These are phyloP conservation scores for Colletotrichum cereale DNA, from an alignment of 2,329 filamentous ascomycete genomes.

Conservation along the genomic window DNA sequence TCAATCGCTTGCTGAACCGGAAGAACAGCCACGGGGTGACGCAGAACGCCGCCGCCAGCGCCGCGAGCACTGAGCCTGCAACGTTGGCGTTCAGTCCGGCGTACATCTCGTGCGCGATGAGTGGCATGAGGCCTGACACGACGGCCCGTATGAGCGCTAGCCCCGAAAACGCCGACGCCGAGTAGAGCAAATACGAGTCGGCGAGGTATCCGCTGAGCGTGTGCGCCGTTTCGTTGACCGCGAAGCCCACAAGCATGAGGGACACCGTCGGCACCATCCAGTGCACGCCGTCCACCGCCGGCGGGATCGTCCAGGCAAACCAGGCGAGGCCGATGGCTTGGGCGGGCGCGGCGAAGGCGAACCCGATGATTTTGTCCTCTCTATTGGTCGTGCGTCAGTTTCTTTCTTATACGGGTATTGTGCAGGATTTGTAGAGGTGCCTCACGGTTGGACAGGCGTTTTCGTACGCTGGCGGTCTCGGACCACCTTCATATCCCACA, in stretches of 20 bases:
- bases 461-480: slow-evolving; percentile 39
- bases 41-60: slow-evolving; percentile 42
- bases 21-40: slow-evolving; percentile 42
- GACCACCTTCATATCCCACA: slow-evolving; percentile 52
- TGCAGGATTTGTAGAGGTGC: neutral
- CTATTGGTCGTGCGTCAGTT: slow-evolving; percentile 9
- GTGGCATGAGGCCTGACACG: slow-evolving; percentile 45
- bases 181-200: slow-evolving; percentile 45
- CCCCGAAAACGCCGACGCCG: slow-evolving; percentile 45
- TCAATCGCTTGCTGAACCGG: slow-evolving; percentile 43
- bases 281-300: slow-evolving; percentile 46
- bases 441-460: slow-evolving; percentile 43
- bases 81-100: slow-evolving; percentile 42
- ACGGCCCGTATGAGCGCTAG: slow-evolving; percentile 45
- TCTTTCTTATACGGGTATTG: neutral
- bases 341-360: slow-evolving; percentile 57
- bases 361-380: slow-evolving; percentile 49
- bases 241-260: slow-evolving; percentile 60
- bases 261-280: slow-evolving; percentile 56
- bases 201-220: slow-evolving; percentile 46
- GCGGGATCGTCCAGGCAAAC: slow-evolving; percentile 62
- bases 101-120: slow-evolving; percentile 44
- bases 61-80: slow-evolving; percentile 44
- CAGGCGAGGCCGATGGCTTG: slow-evolving; percentile 58
- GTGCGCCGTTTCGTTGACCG: slow-evolving; percentile 55